Percentiles rank a stretch among this genome's conserved stretches.
Conservation (phyloP, 2,329 filamentous ascomycete species). For the Neonectria magnoliae region DNA sequence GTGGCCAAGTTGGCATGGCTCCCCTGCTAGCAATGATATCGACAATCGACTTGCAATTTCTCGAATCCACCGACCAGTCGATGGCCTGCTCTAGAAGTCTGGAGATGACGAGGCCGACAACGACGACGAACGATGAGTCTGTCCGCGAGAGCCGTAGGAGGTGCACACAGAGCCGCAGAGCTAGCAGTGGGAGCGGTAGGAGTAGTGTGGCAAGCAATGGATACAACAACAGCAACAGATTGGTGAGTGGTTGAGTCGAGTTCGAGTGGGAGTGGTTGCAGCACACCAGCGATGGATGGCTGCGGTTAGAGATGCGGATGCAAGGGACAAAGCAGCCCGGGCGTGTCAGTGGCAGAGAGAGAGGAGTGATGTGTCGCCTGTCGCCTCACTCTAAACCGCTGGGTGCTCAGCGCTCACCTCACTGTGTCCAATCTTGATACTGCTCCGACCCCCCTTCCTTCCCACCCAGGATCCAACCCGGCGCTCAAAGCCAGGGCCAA, state of each 20-base stretch:
- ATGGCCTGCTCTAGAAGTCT: conserved; percentile 13
- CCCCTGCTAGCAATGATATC: conserved; percentile 40
- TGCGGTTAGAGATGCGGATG: conserved; percentile 23
- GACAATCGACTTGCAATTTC: conserved; percentile 39
- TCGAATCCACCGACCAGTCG: conserved; percentile 34
- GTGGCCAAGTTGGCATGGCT: conserved; percentile 28
- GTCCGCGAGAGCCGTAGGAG: background rate
- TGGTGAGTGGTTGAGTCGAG: background rate
- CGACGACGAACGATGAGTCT: conserved; percentile 1
- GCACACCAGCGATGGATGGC: conserved; percentile 16
- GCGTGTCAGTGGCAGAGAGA: background rate
- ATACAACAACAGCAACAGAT: background rate
- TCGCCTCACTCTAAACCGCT: conserved; percentile 1
- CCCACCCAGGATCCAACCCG: conserved; percentile 4
- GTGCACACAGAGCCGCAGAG: too few species aligned
- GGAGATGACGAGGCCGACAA: conserved; percentile 28
- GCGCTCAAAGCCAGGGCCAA: conserved; percentile 24
- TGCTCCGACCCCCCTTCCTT: conserved; percentile 19
- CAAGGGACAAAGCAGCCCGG: conserved; percentile 16
- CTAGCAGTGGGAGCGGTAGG: background rate
- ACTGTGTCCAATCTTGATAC: conserved; percentile 39
- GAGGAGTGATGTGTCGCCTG: background rate
- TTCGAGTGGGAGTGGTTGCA: conserved; percentile 9
- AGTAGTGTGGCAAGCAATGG: conserved; percentile 1
- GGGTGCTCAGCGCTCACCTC: background rate